Percentiles rank a stretch among this genome's conserved stretches.
phyloP scores from a whole-genome alignment of 2,329 filamentous ascomycete genomes.

The Nothophoma quercina region DNA sequence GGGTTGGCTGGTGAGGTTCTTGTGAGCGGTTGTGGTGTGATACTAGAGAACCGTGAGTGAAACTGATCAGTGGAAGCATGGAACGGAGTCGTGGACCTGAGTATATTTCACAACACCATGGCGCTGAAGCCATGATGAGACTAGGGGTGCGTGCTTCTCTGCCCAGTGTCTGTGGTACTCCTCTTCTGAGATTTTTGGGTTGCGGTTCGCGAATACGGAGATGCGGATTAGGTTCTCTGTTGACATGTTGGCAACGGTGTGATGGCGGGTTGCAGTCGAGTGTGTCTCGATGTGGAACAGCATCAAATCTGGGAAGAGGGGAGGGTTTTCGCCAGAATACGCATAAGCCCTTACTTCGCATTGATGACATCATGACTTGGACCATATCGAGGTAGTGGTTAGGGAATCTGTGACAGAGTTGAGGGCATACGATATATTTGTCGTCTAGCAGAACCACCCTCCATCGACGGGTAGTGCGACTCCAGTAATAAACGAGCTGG shows the following conservation, averaged over 20 bases:
- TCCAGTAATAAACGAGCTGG: constrained; percentile 57
- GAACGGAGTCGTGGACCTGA: constrained; percentile 20
- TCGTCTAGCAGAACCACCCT: constrained; percentile 48
- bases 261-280: no score
- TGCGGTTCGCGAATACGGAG: constrained; percentile 32
- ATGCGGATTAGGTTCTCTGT: constrained; percentile 28
- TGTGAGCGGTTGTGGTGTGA: constrained; percentile 29
- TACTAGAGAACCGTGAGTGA: constrained; percentile 17
- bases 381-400: no score
- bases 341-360: no score
- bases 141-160: constrained; percentile 33
- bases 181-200: constrained; percentile 28
- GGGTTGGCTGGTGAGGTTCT: constrained; percentile 23
- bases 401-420: no score
- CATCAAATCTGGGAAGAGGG: no score
- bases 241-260: constrained; percentile 8
- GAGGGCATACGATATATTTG: not conserved
- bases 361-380: constrained; percentile 11
- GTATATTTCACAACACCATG: constrained; percentile 35
- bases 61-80: not conserved
- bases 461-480: constrained; percentile 57
- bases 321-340: no score
- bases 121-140: constrained; percentile 29
- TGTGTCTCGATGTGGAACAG: no score
- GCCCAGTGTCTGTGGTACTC: constrained; percentile 35